Evolutionary conservation across 768 basidiomycete genomes (phyloP).

Genomic region (Suillus placidus): DNA sequence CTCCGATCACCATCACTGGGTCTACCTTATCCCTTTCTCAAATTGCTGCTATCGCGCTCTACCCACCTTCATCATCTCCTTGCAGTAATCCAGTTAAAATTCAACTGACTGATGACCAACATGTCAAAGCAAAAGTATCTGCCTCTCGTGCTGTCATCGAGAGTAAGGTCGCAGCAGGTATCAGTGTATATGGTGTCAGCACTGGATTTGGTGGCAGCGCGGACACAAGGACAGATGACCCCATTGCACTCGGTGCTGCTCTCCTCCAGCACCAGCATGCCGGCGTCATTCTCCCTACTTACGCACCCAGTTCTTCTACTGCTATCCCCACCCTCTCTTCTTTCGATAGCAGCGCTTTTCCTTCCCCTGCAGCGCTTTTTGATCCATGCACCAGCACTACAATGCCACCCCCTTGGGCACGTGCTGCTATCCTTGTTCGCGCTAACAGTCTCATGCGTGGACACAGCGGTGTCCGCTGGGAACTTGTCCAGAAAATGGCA

Average conservation of each 20-base stretch:
- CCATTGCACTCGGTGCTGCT: constrained; percentile 74
- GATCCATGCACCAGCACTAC: constrained; percentile 68
- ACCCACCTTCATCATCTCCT: constrained; percentile 46
- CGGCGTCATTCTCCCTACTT: constrained; percentile 67
- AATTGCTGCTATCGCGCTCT: constrained; percentile 75
- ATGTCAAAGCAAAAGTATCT: constrained; percentile 53
- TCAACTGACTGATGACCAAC: constrained; percentile 22
- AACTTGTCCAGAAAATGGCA: constrained; percentile 78
- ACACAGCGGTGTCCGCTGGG: constrained; percentile 84
- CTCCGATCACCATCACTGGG: constrained; percentile 67
- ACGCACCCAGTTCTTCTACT: constrained; percentile 25
- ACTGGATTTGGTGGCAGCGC: constrained; percentile 90
- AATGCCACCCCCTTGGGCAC: constrained; percentile 89
- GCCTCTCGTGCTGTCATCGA: constrained; percentile 66
- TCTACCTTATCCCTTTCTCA: constrained; percentile 73
- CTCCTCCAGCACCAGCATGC: constrained; percentile 83
- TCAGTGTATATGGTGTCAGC: constrained; percentile 83
- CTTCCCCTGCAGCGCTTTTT: constrained; percentile 56
- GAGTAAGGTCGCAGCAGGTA: constrained; percentile 64
- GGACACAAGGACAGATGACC: constrained; percentile 78
- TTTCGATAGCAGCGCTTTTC: neutral
- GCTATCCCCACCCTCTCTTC: neutral
- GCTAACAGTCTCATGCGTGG: constrained; percentile 90
- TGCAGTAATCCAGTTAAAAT: constrained; percentile 19
- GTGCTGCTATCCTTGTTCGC: constrained; percentile 83